Percentiles rank a stretch among this genome's conserved stretches.
phyloP scores from a whole-genome alignment of 2,329 filamentous ascomycete species.

The Trichoderma brevicompactum region DNA sequence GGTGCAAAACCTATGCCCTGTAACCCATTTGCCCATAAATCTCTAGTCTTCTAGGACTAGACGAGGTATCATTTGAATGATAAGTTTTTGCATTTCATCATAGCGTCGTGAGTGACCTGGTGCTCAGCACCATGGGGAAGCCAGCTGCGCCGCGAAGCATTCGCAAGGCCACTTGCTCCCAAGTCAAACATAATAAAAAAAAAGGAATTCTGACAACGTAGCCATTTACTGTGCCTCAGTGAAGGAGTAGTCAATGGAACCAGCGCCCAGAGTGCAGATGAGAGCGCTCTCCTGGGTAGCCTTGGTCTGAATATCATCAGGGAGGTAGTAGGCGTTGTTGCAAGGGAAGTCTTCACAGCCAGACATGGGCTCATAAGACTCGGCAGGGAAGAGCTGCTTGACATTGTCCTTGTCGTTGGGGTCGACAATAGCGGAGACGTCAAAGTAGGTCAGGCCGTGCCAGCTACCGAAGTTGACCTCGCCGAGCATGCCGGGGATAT shows the following conservation, averaged over 20 bases:
- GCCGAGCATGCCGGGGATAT: constrained; percentile 56
- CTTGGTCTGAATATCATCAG: constrained; percentile 62
- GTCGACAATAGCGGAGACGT: constrained; percentile 63
- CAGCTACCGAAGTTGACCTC: constrained; percentile 57
- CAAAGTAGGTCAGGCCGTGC: constrained; percentile 57
- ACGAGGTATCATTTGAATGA: constrained; percentile 38
- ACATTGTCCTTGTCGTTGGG: constrained; percentile 55
- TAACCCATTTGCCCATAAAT: constrained; percentile 18
- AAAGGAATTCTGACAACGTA: neutral
- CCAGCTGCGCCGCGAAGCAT: neutral
- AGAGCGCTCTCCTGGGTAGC: constrained; percentile 53
- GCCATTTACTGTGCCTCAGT: constrained; percentile 24
- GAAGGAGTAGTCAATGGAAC: constrained; percentile 36
- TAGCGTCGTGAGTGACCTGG: constrained; percentile 32
- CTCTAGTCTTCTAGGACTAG: neutral
- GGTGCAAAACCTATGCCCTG: constrained; percentile 12
- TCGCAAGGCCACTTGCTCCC: neutral
- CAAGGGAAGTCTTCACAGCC: constrained; percentile 59
- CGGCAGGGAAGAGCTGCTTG: constrained; percentile 58
- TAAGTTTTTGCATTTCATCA: constrained; percentile 31
- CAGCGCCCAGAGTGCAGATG: constrained; percentile 55
- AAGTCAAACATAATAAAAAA: constrained; percentile 8
- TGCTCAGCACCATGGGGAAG: constrained; percentile 35
- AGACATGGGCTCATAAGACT: constrained; percentile 46
- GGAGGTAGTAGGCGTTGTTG: constrained; percentile 57